Base-by-base conservation (phyloP, 192 early-diverging fungal species). In the Gigaspora rosea region DNA sequence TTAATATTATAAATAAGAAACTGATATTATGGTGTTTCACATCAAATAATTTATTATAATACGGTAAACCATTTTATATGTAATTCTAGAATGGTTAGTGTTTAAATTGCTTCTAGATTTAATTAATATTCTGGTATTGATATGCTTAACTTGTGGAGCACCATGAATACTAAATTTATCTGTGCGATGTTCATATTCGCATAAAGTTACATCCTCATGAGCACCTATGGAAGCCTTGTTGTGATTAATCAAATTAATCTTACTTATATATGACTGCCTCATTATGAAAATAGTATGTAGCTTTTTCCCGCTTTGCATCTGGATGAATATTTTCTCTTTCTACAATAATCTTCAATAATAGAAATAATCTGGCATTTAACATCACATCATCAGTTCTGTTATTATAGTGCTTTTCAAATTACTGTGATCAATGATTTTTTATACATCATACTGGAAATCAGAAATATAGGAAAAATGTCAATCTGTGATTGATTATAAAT, bases 271-370 rank as follows among this genome's bases (percentile, higher is more conserved):
- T 54, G 27, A 27, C 27, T n/a, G n/a, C 3, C 18, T 51, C 50
- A 33, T 0, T 27, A 27, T n/a, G 15, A 41, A 57, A 56, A 35
- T 32, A 52, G 33, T 72, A 72, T 33, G 70, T 57, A 54, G 51
- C 70, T 57, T 54, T 51, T 12, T 72, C 51, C 54, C 70, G 56
- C 54, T 72, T 72, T 52, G 70, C 70, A 35, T 72, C 51, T 57
- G 70, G n/a, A 15, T 35, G 46, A 72, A 47, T 47, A 47, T 52
- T 13, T 41, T 51, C 11, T 33, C 20, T 36, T 57, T 72, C 70
- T 51, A 72, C 52, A 50, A 72, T 56, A 57, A 18, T 10, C 33
- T 69, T 27, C 41, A 27, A 27, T 0, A 27, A 27, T 27, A 27
- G 27, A 27, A 27, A 27, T 27, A 27, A 27, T 27, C 27, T 27